These are phyloP conservation scores for Roridomyces roridus DNA, from an alignment of 768 basidiomycete genomes.

Conservation along the genomic window DNA sequence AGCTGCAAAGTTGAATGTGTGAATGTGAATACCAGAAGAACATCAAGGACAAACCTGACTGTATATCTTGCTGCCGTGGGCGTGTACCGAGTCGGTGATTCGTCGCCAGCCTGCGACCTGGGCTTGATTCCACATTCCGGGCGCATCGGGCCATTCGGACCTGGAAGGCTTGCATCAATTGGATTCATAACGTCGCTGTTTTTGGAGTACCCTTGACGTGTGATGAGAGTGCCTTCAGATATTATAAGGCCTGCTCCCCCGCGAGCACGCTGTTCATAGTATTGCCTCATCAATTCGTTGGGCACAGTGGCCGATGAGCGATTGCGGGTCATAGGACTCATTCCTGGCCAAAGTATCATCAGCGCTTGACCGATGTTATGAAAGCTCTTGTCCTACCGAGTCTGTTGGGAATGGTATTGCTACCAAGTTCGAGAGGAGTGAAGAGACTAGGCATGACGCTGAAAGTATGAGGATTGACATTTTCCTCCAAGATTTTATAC, in stretches of 20 bases:
- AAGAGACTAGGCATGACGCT: slow-evolving; percentile 22
- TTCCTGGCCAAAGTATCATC: slow-evolving; percentile 8
- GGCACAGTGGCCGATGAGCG: slow-evolving; percentile 39
- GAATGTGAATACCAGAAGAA: neutral
- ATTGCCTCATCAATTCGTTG: slow-evolving; percentile 41
- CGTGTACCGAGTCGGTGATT: slow-evolving; percentile 53
- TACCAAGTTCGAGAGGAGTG: slow-evolving; percentile 38
- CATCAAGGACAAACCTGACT: slow-evolving; percentile 39
- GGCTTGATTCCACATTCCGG: slow-evolving; percentile 53
- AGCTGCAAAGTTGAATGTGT: slow-evolving; percentile 46
- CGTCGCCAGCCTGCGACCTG: slow-evolving; percentile 54
- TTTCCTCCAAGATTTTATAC: too few species aligned
- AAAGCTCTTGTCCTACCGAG: slow-evolving; percentile 15
- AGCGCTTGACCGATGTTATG: too few species aligned
- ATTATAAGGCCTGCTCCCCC: slow-evolving; percentile 38
- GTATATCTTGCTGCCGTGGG: slow-evolving; percentile 50
- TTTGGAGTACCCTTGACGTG: too few species aligned
- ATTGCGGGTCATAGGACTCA: slow-evolving; percentile 44
- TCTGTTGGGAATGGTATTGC: slow-evolving; percentile 38
- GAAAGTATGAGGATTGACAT: too few species aligned
- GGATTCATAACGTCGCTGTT: too few species aligned
- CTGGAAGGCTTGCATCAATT: neutral
- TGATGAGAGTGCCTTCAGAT: too few species aligned
- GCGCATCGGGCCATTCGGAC: slow-evolving; percentile 33
- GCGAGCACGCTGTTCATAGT: slow-evolving; percentile 43